phyloP scores from a whole-genome alignment of 129 eudicot genomes.

The Saussurea involucrata region DNA sequence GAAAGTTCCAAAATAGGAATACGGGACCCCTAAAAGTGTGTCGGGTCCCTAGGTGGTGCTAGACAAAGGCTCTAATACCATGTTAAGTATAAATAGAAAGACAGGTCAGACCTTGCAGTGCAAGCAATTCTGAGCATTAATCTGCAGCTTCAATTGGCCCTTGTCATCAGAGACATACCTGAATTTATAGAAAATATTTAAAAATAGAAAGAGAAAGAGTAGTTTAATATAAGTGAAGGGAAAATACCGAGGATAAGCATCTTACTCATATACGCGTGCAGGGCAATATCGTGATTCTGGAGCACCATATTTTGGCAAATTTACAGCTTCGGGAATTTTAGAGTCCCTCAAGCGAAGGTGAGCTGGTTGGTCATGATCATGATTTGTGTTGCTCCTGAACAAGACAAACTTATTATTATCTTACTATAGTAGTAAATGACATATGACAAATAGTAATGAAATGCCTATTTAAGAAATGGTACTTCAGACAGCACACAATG shows the following conservation, averaged over 20 bases:
- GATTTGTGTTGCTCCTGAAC: slow-evolving; percentile 92
- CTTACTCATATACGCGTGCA: slow-evolving; percentile 98
- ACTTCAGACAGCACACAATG: background rate
- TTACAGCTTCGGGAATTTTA: slow-evolving; percentile 55
- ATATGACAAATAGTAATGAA: too few species aligned
- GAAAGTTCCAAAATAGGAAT: background rate
- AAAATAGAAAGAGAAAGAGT: background rate
- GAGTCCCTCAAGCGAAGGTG: slow-evolving; percentile 89
- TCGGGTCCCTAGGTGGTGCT: too few species aligned
- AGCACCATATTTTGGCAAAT: slow-evolving; percentile 77
- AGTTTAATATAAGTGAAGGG: background rate
- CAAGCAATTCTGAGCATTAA: slow-evolving; percentile 95
- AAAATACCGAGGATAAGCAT: background rate
- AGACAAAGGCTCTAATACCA: background rate
- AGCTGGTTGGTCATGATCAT: slow-evolving; percentile 94
- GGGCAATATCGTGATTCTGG: slow-evolving; percentile 97
- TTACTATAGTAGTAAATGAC: too few species aligned
- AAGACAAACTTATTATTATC: background rate
- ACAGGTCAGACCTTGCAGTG: slow-evolving; percentile 81
- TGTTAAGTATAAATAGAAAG: background rate
- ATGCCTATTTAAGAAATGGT: background rate
- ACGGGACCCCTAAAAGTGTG: too few species aligned
- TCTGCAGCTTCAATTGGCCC: slow-evolving; percentile 81
- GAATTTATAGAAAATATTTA: background rate
- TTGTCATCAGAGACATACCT: slow-evolving; percentile 77